Base-by-base conservation (phyloP, 805 yeast species). In the Cephaloascus fragrans region DNA sequence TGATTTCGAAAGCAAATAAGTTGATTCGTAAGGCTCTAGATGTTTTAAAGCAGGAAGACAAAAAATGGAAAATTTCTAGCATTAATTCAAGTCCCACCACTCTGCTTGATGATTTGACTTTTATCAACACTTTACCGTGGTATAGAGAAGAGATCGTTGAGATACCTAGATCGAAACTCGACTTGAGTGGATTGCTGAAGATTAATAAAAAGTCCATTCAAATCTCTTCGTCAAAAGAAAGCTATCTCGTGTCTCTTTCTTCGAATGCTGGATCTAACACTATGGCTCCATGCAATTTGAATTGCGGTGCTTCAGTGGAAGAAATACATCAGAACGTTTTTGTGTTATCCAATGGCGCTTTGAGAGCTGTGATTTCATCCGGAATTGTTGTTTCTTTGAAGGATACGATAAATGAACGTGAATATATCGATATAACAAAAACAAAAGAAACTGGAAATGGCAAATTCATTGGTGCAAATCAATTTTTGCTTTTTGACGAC, bases 401-500 rank as follows among this genome's bases (percentile, higher is more conserved):
- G 47, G 97, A 88, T 55, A 48, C 73, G 31, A 61, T 60, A 2
- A 62, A 70, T 39, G 61, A 61, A 5, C 64, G 88, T 10, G 94
- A 90, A 54, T 72, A 83, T 18, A 65, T 93, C 39, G 86, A 83
- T 42, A 44, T 69, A 3, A 60, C 71, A 1, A 63, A 68, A 18
- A 78, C 81, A 4, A 64, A 61, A 39, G 78, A 77, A 47, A 62
- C 71, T 9, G 52, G 49, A 4, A 48, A 44, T 16, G 44, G 38
- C 26, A 40, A 37, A 14, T 44, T 42, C 26, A 43, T 61, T 15
- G 87, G 86, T 32, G 96, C 89, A 15, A 87, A 88, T 50, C 95
- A 84, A 56, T 78, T 77, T 46, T 77, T 87, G 1, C 53, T 93
- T 41, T 83, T 83, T 51, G 89, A 89, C 47, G 98, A 93, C 56